Base-by-base conservation (phyloP, 768 basidiomycete genomes). In the Leccinum aurantiacum region DNA sequence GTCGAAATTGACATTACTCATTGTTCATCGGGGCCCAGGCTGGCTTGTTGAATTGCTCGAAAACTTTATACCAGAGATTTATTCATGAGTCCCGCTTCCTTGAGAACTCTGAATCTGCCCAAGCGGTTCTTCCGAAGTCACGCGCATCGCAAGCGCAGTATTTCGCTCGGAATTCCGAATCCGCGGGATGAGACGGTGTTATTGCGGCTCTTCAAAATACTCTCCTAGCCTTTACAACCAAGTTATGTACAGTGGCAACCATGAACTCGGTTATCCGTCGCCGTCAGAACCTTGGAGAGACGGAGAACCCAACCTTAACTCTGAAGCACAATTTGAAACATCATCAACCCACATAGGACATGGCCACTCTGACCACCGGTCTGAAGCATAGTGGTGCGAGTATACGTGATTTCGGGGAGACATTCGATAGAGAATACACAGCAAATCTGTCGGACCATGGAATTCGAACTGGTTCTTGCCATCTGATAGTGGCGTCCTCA, bases 161-260 rank as follows among this genome's bases (percentile, higher is more conserved):
- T 57, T 25, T 29, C 25, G 50, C 37, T 47, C 44, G 7, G 27
- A 46, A 47, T 49, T 19, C 25, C 31, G 44, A 56, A 60, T 35
- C 57, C 41, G 57, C 60, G 44, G 58, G 68, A 53, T 27, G 44
- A 49, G 22, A 47, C n/a, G 63, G 63, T 47, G 50, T 58, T 55
- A 53, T 46, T 44, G 59, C 59, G 62, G 51, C 50, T 24, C 41
- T 44, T 15, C 37, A 29, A 25, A 17, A 48, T 4, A 33, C 49
- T 29, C 3, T 15, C 46, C 48, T 59, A 27, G 25, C 22, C 51
- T 54, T 14, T 24, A 19, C 35, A 38, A 31, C 44, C 37, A 46
- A 25, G 59, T 47, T 35, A 22, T 54, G 47, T 33, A 35, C 38
- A 46, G 25, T 38, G 19, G 31, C 49, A 49, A 55, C 54, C 50